These are phyloP conservation scores for Lactarius tabidus DNA, from an alignment of 768 basidiomycete species.

Conservation along the genomic window DNA sequence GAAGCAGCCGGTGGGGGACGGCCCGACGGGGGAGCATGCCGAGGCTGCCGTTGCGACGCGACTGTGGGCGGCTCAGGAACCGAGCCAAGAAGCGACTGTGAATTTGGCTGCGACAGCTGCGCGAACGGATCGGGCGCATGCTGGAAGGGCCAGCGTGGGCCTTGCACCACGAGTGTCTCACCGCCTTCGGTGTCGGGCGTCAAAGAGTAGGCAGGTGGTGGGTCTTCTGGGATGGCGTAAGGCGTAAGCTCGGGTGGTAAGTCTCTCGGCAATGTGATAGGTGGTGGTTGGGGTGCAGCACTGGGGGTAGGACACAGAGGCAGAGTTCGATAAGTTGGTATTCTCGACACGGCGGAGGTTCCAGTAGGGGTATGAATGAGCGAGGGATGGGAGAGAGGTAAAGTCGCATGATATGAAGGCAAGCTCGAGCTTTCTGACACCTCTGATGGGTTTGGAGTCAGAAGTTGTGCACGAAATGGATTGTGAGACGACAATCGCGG, in stretches of 20 bases:
- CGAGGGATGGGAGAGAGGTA: not conserved
- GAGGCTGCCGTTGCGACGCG: no score
- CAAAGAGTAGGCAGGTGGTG: slow-evolving; percentile 68
- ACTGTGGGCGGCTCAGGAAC: no score
- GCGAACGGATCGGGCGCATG: slow-evolving; percentile 30
- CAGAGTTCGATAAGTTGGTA: slow-evolving; percentile 8
- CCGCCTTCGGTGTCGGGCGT: slow-evolving; percentile 49
- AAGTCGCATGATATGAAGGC: not conserved
- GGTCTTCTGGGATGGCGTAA: slow-evolving; percentile 43
- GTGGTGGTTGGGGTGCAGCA: not conserved
- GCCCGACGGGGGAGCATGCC: slow-evolving; percentile 34
- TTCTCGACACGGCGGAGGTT: not conserved
- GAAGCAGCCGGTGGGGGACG: slow-evolving; percentile 26
- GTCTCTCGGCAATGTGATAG: not conserved
- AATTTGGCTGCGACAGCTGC: slow-evolving; percentile 5
- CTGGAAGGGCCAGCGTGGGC: slow-evolving; percentile 63
- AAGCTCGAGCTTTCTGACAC: not conserved
- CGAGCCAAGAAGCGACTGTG: slow-evolving; percentile 22
- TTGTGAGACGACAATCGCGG: slow-evolving; percentile 1
- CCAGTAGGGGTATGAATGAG: not conserved
- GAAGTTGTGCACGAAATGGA: slow-evolving; percentile 15
- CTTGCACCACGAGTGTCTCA: slow-evolving; percentile 59
- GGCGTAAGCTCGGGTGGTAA: not conserved
- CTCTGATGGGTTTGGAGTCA: slow-evolving; percentile 16
- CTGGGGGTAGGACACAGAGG: slow-evolving; percentile 4